These are phyloP conservation scores for Fistulifera solaris DNA, from an alignment of 108 stramenopile genomes.

Conservation along the genomic window DNA sequence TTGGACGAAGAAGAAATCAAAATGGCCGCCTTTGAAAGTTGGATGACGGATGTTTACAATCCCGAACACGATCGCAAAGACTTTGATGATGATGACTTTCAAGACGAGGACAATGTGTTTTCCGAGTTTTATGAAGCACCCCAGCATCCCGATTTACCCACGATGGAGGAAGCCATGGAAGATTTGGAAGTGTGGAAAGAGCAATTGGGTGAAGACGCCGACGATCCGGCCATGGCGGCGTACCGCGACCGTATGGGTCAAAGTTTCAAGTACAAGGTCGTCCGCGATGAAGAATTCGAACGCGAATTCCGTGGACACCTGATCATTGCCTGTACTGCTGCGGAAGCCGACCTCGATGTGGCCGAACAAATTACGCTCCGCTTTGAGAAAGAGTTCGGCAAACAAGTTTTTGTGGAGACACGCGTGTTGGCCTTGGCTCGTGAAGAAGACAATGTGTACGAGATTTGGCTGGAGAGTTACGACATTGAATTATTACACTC, in stretches of 20 bases:
- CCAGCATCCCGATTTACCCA: conserved; percentile 47
- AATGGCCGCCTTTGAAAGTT: conserved; percentile 75
- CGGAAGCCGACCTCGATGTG: conserved; percentile 52
- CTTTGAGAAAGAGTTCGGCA: conserved; percentile 65
- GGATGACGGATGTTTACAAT: conserved; percentile 84
- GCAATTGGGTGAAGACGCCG: conserved; percentile 46
- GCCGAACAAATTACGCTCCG: conserved; percentile 69
- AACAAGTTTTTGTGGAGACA: conserved; percentile 73
- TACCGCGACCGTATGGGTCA: conserved; percentile 35
- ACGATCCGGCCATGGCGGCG: conserved; percentile 35
- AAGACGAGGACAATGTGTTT: conserved; percentile 72
- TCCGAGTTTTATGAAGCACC: conserved; percentile 49
- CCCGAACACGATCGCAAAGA: conserved; percentile 68
- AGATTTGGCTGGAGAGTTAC: conserved; percentile 81
- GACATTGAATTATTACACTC: conserved; percentile 77
- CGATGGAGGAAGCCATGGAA: conserved; percentile 48
- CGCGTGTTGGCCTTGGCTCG: conserved; percentile 64
- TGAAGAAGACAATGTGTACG: conserved; percentile 70
- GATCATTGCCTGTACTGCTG: conserved; percentile 58
- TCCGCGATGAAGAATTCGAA: conserved; percentile 52
- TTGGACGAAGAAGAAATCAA: conserved; percentile 79
- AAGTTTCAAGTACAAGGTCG: conserved; percentile 16
- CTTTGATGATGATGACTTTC: conserved; percentile 74
- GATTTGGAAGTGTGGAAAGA: conserved; percentile 52
- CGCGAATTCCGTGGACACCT: conserved; percentile 73